A percentile compares a stretch with the other conserved stretches of the same genome.
Conservation (phyloP, 2,329 filamentous ascomycete species). For the Aspergillus alliaceus region DNA sequence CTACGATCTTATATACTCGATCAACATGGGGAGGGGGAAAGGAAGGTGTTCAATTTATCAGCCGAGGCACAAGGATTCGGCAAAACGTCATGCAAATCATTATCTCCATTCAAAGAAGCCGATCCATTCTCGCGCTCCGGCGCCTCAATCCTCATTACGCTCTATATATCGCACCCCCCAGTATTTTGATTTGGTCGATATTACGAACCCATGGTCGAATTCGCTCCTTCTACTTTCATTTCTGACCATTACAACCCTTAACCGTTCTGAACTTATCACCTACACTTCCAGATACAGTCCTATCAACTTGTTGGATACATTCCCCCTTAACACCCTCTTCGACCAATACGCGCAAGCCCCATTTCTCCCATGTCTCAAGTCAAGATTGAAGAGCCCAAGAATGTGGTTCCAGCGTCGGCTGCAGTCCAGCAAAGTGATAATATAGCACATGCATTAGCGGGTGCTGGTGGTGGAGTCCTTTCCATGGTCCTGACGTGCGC, state of each 20-base stretch:
- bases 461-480: slow-evolving; percentile 87
- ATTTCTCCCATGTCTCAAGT: slow-evolving; percentile 40
- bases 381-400: slow-evolving; percentile 36
- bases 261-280: neutral
- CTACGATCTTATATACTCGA: neutral
- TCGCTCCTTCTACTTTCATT: neutral
- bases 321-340: neutral
- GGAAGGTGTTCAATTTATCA: slow-evolving; percentile 16
- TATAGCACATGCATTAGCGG: slow-evolving; percentile 90
- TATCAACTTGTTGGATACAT: slow-evolving; percentile 3
- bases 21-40: neutral
- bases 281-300: neutral
- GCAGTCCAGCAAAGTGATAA: slow-evolving; percentile 87
- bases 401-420: slow-evolving; percentile 54
- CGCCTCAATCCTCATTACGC: neutral
- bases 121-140: slow-evolving; percentile 29
- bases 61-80: slow-evolving; percentile 37
- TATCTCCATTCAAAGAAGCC: slow-evolving; percentile 21
- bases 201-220: neutral
- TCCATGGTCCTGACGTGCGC: slow-evolving; percentile 91
- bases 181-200: neutral
- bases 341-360: neutral
- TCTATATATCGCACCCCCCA: neutral
- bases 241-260: neutral
- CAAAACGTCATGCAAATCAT: slow-evolving; percentile 38